Percentiles rank a stretch among this genome's conserved stretches.
These are phyloP conservation scores for Alternaria incomplexa DNA, from an alignment of 2,329 filamentous ascomycete genomes.

Conservation along the genomic window DNA sequence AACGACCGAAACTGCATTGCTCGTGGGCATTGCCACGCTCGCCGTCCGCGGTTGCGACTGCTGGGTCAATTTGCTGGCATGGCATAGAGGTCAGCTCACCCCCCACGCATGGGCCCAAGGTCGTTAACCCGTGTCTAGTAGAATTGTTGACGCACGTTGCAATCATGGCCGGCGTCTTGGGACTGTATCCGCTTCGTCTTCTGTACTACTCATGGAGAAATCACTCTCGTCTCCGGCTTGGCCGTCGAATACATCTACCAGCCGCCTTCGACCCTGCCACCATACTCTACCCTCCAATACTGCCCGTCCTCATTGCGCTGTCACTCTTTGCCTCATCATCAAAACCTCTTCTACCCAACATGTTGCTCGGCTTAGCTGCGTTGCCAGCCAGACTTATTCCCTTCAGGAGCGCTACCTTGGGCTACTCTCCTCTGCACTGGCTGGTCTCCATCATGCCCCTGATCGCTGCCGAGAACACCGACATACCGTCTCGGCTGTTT, in stretches of 20 bases:
- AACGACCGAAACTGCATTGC: constrained; percentile 60
- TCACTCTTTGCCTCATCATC: constrained; percentile 70
- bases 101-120: not conserved
- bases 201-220: constrained; percentile 39
- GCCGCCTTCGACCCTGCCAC: constrained; percentile 88
- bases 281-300: constrained; percentile 79
- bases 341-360: constrained; percentile 73
- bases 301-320: constrained; percentile 78
- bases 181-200: constrained; percentile 49
- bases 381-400: constrained; percentile 77
- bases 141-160: constrained; percentile 50
- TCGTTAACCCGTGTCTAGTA: constrained; percentile 35
- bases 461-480: constrained; percentile 56
- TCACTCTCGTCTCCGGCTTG: constrained; percentile 37
- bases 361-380: constrained; percentile 80
- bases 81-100: constrained; percentile 48
- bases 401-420: constrained; percentile 61
- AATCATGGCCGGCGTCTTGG: constrained; percentile 38
- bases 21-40: constrained; percentile 59
- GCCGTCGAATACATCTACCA: constrained; percentile 67
- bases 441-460: constrained; percentile 74
- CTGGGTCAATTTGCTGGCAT: constrained; percentile 43
- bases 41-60: constrained; percentile 50
- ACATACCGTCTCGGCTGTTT: constrained; percentile 43
- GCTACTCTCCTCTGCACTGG: constrained; percentile 79